Percentiles rank a stretch among this genome's conserved stretches.
phyloP scores from a whole-genome alignment of 1,284 basidiomycete genomes.

The Anthracocystis setariae region DNA sequence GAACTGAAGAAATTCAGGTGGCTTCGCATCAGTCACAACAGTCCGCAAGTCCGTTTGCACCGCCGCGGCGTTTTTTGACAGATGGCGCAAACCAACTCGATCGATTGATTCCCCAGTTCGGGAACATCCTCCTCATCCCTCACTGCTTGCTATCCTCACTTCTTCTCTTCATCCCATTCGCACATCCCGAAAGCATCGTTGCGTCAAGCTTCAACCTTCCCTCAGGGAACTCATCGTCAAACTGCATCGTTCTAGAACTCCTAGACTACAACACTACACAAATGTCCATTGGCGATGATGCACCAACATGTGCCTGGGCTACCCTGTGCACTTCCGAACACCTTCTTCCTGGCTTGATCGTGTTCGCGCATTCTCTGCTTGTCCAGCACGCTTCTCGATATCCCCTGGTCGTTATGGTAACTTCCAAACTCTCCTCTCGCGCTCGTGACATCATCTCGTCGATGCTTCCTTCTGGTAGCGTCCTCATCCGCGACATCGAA shows the following conservation, averaged over 20 bases:
- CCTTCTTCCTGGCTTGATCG: constrained; percentile 54
- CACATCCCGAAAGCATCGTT: too few relatives aligned
- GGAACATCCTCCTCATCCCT: background rate
- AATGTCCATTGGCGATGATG: constrained; percentile 32
- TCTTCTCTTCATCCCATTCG: too few relatives aligned
- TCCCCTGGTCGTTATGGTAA: constrained; percentile 59
- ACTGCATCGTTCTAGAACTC: too few relatives aligned
- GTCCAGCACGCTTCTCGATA: constrained; percentile 39
- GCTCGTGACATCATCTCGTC: constrained; percentile 28
- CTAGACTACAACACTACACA: background rate
- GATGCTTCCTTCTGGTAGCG: constrained; percentile 24
- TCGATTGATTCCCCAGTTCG: background rate
- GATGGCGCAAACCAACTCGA: background rate
- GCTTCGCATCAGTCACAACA: constrained; percentile 1
- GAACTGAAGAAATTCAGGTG: too few relatives aligned
- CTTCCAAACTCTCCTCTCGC: constrained; percentile 33
- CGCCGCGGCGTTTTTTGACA: background rate
- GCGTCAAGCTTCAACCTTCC: too few relatives aligned
- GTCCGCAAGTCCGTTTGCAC: background rate
- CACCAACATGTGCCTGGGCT: constrained; percentile 47
- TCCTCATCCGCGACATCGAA: constrained; percentile 44
- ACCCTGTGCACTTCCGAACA: constrained; percentile 59
- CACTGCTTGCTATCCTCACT: background rate
- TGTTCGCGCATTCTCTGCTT: constrained; percentile 54
- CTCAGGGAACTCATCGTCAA: too few relatives aligned